Conservation (phyloP, 2,329 filamentous ascomycete genomes). For the Aureobasidium pullulans region DNA sequence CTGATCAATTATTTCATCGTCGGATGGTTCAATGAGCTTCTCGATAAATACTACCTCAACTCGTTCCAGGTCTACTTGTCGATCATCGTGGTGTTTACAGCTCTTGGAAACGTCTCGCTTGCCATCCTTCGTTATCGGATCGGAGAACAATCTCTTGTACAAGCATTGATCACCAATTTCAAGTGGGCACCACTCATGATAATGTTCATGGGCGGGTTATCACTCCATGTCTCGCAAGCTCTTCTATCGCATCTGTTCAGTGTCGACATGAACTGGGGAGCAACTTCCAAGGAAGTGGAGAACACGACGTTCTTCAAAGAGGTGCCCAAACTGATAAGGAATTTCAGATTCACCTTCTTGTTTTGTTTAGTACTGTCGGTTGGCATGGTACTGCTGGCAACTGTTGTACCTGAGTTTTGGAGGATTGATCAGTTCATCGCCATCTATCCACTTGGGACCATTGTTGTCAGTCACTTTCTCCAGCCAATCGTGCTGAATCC, state of each 20-base stretch:
- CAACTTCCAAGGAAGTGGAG: constrained; percentile 53
- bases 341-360: constrained; percentile 49
- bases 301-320: constrained; percentile 51
- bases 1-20: constrained; percentile 67
- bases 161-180: constrained; percentile 46
- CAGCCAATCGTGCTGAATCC: background rate
- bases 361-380: constrained; percentile 41
- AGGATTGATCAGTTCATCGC: background rate
- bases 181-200: constrained; percentile 55
- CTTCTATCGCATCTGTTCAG: constrained; percentile 33
- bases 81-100: constrained; percentile 71
- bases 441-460: background rate
- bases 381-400: constrained; percentile 35
- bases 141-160: constrained; percentile 54
- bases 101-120: constrained; percentile 63
- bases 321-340: constrained; percentile 47
- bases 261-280: constrained; percentile 42
- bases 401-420: constrained; percentile 23
- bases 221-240: constrained; percentile 34
- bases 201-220: constrained; percentile 35
- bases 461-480: background rate
- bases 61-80: constrained; percentile 75
- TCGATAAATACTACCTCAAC: constrained; percentile 75
- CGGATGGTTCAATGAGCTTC: constrained; percentile 67
- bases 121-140: constrained; percentile 66